phyloP scores from a whole-genome alignment of 345 rosid genomes.

The Acer negundo region DNA sequence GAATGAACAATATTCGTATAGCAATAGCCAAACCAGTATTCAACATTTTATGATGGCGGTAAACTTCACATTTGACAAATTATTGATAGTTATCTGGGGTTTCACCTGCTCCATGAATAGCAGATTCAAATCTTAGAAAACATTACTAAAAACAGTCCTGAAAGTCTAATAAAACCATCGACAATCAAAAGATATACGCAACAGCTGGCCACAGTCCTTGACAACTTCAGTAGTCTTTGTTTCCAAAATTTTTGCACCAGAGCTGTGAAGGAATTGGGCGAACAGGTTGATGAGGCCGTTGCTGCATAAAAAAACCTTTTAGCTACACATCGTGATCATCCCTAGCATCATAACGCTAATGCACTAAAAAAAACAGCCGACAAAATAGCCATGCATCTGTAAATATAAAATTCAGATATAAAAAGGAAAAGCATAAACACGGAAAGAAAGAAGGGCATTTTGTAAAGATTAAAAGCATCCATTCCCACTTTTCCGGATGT shows the following conservation, averaged over 20 bases:
- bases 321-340: conserved; percentile 5
- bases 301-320: conserved; percentile 54
- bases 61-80: conserved; percentile 5
- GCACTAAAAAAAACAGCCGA: neutral
- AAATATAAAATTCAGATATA: neutral
- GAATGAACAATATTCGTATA: conserved; percentile 1
- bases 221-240: conserved; percentile 59
- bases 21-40: neutral
- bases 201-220: neutral
- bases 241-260: conserved; percentile 99
- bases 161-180: conserved; percentile 16
- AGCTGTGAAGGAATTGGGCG: conserved; percentile 98
- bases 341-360: neutral
- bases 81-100: conserved; percentile 19
- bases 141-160: conserved; percentile 7
- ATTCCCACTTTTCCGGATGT: neutral
- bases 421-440: neutral
- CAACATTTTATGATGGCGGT: neutral
- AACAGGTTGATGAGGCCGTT: conserved; percentile 93
- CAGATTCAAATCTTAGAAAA: conserved; percentile 16
- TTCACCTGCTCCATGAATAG: neutral
- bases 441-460: neutral
- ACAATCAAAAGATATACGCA: conserved; percentile 15
- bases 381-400: neutral
- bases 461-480: neutral